Conservation (phyloP, 164 flowering plant genomes). For the Pachysandra terminalis region DNA sequence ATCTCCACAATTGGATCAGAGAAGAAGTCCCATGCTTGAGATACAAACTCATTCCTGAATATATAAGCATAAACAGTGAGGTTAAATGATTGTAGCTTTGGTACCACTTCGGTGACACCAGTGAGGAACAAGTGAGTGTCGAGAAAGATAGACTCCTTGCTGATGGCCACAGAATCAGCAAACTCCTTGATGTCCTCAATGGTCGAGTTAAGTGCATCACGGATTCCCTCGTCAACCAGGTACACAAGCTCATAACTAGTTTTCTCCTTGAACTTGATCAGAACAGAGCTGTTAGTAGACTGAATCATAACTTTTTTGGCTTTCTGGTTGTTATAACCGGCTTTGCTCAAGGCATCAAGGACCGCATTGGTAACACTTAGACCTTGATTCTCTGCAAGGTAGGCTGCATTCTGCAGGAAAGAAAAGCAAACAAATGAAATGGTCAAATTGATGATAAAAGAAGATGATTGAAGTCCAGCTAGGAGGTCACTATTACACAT, state of each 20-base stretch:
- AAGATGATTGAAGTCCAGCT: not conserved
- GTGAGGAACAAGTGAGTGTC: constrained; percentile 25
- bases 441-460: not conserved
- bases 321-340: constrained; percentile 50
- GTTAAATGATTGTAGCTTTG: constrained; percentile 42
- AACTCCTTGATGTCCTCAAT: constrained; percentile 61
- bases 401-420: no score
- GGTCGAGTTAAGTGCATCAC: constrained; percentile 43
- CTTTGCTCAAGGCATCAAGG: no score
- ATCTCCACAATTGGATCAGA: constrained; percentile 79
- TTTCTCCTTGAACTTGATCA: no score
- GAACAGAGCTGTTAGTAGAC: no score
- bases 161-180: constrained; percentile 60
- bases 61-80: constrained; percentile 55
- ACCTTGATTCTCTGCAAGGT: constrained; percentile 62
- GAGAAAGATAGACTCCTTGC: constrained; percentile 56
- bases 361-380: no score
- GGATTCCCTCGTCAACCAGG: constrained; percentile 47
- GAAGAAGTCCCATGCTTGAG: constrained; percentile 88
- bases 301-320: constrained; percentile 36
- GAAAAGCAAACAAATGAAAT: constrained; percentile 20
- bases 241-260: constrained; percentile 60
- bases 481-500: not conserved
- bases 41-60: constrained; percentile 75
- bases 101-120: constrained; percentile 41